A percentile compares a stretch with the other conserved stretches of the same genome.
Conservation (phyloP, 805 yeast genomes). For the Nakazawaea anatomiae region DNA sequence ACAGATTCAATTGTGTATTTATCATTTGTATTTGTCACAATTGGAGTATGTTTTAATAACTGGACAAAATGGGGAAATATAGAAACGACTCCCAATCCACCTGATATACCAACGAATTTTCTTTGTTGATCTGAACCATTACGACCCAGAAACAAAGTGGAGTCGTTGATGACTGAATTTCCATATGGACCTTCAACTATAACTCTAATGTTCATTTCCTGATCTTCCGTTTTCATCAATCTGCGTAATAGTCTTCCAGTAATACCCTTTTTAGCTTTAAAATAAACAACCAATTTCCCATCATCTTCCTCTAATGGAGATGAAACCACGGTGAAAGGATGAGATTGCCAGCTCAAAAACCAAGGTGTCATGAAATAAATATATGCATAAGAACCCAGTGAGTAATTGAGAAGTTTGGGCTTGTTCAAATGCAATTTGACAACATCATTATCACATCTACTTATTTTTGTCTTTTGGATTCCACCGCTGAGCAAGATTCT, state of each 20-base stretch:
- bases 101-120: conserved; percentile 16
- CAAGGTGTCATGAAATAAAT: conserved; percentile 45
- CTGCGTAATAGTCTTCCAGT: conserved; percentile 26
- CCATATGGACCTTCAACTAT: conserved; percentile 71
- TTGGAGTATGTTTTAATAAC: conserved; percentile 6
- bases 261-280: conserved; percentile 47
- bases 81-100: conserved; percentile 19
- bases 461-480: conserved; percentile 13
- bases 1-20: not conserved
- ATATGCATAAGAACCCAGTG: conserved; percentile 51
- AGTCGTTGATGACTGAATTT: not conserved
- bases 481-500: conserved; percentile 24
- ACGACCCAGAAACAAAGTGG: not conserved
- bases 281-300: conserved; percentile 29
- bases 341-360: conserved; percentile 55
- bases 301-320: conserved; percentile 25
- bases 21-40: not conserved
- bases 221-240: not conserved
- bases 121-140: not conserved
- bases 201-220: conserved; percentile 21
- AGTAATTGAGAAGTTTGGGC: conserved; percentile 16
- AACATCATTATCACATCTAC: conserved; percentile 11
- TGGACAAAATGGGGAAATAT: conserved; percentile 13
- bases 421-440: conserved; percentile 16
- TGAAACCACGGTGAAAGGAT: conserved; percentile 57